Evolutionary conservation across 345 rosid species (phyloP).

Genomic region (rapeseed (Brassica napus)): Da-Ae NC_063444.1:1954501-1955000

Average conservation of each 20-base stretch:
- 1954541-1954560: background rate
- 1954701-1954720: constrained; percentile 30
- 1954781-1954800: constrained; percentile 23
- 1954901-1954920: background rate
- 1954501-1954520: background rate
- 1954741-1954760: constrained; percentile 4
- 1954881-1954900: background rate
- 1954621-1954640: constrained; percentile 6
- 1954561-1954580: background rate
- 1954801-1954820: background rate
- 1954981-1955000: too few species aligned
- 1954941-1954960: background rate
- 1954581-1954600: background rate
- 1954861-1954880: constrained; percentile 4
- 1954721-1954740: constrained; percentile 36
- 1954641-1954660: background rate
- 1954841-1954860: background rate
- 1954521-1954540: background rate
- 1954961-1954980: background rate
- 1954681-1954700: constrained; percentile 18
- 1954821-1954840: background rate
- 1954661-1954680: constrained; percentile 3
- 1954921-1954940: background rate
- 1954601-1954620: background rate
- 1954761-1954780: constrained; percentile 24